A percentile compares a stretch with the other conserved stretches of the same genome.
phyloP scores from a whole-genome alignment of 495 filamentous ascomycete genomes.

The Podospora conica region DNA sequence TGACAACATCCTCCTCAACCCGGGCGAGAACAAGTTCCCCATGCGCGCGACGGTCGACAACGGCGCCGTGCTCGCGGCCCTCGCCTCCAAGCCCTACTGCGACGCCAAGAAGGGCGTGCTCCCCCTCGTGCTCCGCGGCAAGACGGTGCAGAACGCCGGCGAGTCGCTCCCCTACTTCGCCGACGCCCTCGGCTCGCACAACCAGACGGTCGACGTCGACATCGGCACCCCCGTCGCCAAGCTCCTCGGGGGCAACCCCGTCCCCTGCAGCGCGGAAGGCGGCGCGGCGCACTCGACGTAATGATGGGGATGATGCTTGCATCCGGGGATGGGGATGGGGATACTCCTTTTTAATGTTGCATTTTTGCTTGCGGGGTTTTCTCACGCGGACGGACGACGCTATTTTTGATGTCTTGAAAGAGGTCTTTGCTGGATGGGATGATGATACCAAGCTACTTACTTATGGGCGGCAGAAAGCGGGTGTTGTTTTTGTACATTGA shows the following conservation, averaged over 20 bases:
- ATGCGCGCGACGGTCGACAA: conserved; percentile 52
- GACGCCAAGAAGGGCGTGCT: conserved; percentile 44
- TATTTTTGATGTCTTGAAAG: conserved; percentile 1
- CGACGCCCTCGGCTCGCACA: conserved; percentile 31
- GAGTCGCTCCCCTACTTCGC: conserved; percentile 58
- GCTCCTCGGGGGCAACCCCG: conserved; percentile 7
- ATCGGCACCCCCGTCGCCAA: conserved; percentile 26
- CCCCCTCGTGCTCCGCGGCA: conserved; percentile 54
- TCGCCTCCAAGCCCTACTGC: conserved; percentile 36
- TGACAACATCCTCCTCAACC: conserved; percentile 51
- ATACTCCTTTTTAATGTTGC: background rate
- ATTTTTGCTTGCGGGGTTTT: background rate
- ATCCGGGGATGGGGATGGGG: background rate
- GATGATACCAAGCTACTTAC: background rate
- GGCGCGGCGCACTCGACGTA: background rate
- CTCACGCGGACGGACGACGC: conserved; percentile 1
- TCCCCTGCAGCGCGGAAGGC: conserved; percentile 18
- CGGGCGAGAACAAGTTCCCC: conserved; percentile 46
- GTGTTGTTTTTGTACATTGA: background rate
- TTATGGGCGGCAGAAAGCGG: background rate
- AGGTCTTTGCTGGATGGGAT: background rate
- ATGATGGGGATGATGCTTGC: background rate
- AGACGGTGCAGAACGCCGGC: conserved; percentile 52
- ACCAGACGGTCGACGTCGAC: conserved; percentile 33
- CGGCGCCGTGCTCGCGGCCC: conserved; percentile 40